phyloP scores from a whole-genome alignment of 225 moss, liverwort and hornwort genomes.

The Takakia lepidozioides region DNA sequence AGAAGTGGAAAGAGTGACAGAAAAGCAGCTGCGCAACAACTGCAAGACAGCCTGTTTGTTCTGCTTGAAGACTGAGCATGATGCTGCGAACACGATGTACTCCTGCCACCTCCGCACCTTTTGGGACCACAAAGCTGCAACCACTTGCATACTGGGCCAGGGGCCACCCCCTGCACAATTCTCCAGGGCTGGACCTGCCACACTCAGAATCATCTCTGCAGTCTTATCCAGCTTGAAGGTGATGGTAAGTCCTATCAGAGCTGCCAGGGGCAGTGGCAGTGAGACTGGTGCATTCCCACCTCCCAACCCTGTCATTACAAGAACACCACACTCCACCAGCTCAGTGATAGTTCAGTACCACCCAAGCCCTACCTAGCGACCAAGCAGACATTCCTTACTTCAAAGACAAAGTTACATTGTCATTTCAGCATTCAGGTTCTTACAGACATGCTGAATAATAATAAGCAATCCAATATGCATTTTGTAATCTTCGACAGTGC shows the following conservation, averaged over 20 bases:
- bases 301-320: slow-evolving; percentile 40
- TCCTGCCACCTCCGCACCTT: slow-evolving; percentile 78
- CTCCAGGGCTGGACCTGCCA: slow-evolving; percentile 82
- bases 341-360: too few species aligned
- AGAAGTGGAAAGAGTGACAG: slow-evolving; percentile 49
- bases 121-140: slow-evolving; percentile 85
- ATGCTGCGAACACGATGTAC: slow-evolving; percentile 56
- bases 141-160: slow-evolving; percentile 88
- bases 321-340: too few species aligned
- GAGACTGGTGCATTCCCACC: slow-evolving; percentile 82
- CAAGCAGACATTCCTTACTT: too few species aligned
- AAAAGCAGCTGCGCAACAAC: slow-evolving; percentile 67
- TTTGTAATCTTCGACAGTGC: too few species aligned
- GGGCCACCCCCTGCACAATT: slow-evolving; percentile 60
- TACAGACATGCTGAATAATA: too few species aligned
- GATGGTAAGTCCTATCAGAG: slow-evolving; percentile 81
- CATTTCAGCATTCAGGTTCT: too few species aligned
- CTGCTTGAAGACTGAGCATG: slow-evolving; percentile 63
- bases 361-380: too few species aligned
- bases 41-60: slow-evolving; percentile 68
- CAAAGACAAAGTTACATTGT: too few species aligned
- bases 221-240: slow-evolving; percentile 74
- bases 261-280: slow-evolving; percentile 79
- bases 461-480: too few species aligned
- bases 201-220: slow-evolving; percentile 43